Base-by-base conservation (phyloP, 768 basidiomycete genomes). In the Pisolithus sp. region DNA sequence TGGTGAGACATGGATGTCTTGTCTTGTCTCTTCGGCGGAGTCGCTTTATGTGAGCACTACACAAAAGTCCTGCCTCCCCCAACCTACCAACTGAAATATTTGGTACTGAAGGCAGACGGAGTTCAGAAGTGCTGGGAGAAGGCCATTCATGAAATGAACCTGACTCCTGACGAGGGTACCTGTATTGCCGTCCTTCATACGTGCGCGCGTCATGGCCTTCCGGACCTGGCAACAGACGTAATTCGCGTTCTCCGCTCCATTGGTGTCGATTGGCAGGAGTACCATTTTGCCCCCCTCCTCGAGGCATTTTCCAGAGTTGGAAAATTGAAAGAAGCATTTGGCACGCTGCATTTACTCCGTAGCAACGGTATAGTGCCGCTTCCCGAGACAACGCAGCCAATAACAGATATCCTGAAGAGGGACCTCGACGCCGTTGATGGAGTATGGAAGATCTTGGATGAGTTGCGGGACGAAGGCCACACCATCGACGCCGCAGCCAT, bases 241-340 rank as follows among this genome's bases (percentile, higher is more conserved):
- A 68, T 93, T 39, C 78, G 75, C 1, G 68, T 76, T 7, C 70
- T 94, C 37, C 74, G 78, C 42, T 48, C 55, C 9, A 66, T 78
- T 7, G 74, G 76, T 15, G 66, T 80, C 13, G 62, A 72, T 43
- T 74, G 78, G 68, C 62, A 74, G 59, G 91, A 93, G 62, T 69
- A 86, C 60, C 92, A 94, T 62, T 81, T 89, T 58, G 80, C 86
- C 1, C 81, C 89, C 3, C 68, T 93, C 20, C 71, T 93, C 28
- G 86, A 92, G 61, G 82, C 89, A 0, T 82, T 86, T 59, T 80
- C 79, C 65, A 76, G 71, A 13, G 75, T 73, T 24, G 72, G 73
- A 1, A 73, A 80, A 40, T 58, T 89, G 40, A 75, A 79, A 47
- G 81, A 87, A 31, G 89, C 87, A 0, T 67, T 93, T 46, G 62